A percentile compares a stretch with the other conserved stretches of the same genome.
These are phyloP conservation scores for Plasmodium knowlesi DNA, from an alignment of 169 alveolate species.

Conservation along the genomic window DNA sequence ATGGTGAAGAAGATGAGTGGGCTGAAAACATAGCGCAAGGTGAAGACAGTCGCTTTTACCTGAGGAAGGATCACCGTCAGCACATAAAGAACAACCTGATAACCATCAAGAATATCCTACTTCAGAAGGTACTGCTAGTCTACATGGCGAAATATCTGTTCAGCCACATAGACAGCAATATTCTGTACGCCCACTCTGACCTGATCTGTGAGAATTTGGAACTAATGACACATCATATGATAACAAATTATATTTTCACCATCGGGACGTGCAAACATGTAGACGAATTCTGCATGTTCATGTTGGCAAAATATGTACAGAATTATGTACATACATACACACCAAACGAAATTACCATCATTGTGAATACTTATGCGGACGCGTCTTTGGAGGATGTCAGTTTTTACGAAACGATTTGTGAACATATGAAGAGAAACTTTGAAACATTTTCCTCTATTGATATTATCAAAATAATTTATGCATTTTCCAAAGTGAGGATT, in stretches of 20 bases:
- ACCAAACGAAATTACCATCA: constrained; percentile 43
- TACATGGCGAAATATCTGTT: constrained; percentile 62
- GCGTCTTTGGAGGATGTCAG: constrained; percentile 71
- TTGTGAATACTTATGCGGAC: constrained; percentile 72
- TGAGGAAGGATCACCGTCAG: constrained; percentile 8
- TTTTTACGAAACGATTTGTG: constrained; percentile 72
- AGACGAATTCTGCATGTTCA: constrained; percentile 73
- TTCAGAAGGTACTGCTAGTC: constrained; percentile 20
- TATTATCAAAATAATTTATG: constrained; percentile 49
- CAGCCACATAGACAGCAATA: constrained; percentile 59
- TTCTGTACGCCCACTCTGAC: constrained; percentile 67
- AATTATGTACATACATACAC: constrained; percentile 33
- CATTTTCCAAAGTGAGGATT: constrained; percentile 62
- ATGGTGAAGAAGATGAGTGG: background rate
- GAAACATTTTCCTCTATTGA: constrained; percentile 33
- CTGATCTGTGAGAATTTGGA: constrained; percentile 63
- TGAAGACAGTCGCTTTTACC: background rate
- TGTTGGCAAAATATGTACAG: constrained; percentile 72
- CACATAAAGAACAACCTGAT: constrained; percentile 12
- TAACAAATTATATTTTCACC: constrained; percentile 67
- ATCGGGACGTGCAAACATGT: constrained; percentile 71
- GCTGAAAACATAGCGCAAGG: background rate
- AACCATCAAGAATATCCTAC: constrained; percentile 13
- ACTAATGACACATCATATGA: constrained; percentile 35
- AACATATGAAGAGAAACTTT: constrained; percentile 32